phyloP scores from a whole-genome alignment of 2,329 filamentous ascomycete species.

The Xylaria sp. region DNA sequence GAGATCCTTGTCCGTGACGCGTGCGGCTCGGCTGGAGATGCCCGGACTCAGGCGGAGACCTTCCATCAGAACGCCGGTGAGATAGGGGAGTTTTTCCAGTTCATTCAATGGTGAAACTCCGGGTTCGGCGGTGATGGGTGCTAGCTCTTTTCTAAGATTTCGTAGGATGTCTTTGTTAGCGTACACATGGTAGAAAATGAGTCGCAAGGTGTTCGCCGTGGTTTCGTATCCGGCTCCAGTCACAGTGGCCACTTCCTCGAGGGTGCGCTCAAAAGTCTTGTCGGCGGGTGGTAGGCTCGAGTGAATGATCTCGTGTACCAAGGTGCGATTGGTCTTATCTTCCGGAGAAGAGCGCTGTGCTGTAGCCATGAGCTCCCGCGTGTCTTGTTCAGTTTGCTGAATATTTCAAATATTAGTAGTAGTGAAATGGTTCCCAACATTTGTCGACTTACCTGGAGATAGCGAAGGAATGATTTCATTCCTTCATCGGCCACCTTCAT shows the following conservation, averaged over 20 bases:
- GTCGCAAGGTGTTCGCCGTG: background rate
- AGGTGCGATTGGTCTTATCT: background rate
- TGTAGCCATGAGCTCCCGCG: background rate
- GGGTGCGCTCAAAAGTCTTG: background rate
- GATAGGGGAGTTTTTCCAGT: background rate
- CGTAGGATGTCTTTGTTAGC: background rate
- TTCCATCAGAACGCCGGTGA: background rate
- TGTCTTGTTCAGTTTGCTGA: conserved; percentile 1
- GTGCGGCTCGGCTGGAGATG: conserved; percentile 30
- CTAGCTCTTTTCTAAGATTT: background rate
- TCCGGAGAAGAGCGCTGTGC: background rate
- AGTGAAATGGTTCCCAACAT: background rate
- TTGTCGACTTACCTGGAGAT: background rate
- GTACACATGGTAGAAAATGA: background rate
- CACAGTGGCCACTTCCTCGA: conserved; percentile 2
- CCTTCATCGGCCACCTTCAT: background rate
- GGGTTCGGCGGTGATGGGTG: background rate
- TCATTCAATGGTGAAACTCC: background rate
- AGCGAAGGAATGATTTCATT: background rate
- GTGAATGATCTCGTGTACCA: background rate
- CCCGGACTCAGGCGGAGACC: conserved; percentile 5
- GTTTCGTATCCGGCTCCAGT: background rate
- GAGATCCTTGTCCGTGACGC: conserved; percentile 43
- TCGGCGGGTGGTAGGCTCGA: background rate
- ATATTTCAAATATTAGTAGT: background rate